phyloP scores from a whole-genome alignment of 441 rosid species.

The Dalechampia spathulata region DNA sequence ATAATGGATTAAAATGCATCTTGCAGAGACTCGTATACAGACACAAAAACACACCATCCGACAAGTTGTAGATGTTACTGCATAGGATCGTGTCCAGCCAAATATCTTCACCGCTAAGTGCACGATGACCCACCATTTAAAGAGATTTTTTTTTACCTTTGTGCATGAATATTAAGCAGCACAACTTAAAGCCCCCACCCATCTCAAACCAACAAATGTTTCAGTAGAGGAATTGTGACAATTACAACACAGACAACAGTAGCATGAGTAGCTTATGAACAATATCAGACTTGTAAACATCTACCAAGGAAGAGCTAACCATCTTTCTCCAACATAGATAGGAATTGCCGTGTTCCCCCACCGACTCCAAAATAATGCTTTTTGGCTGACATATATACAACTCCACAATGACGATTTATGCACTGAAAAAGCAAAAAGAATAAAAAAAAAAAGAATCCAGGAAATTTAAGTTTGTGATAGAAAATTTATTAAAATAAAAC shows the following conservation, averaged over 20 bases:
- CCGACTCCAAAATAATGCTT: slow-evolving; percentile 95
- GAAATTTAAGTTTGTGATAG: not conserved
- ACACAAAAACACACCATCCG: not conserved
- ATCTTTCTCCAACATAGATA: slow-evolving; percentile 68
- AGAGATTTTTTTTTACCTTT: not conserved
- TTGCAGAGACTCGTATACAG: not conserved
- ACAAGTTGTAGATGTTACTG: not conserved
- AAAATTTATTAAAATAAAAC: not conserved
- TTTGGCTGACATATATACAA: slow-evolving; percentile 80
- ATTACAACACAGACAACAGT: not conserved
- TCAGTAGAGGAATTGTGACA: not conserved
- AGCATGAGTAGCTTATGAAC: not conserved
- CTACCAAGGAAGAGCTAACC: slow-evolving; percentile 34
- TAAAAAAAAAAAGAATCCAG: too few species aligned
- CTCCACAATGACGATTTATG: slow-evolving; percentile 48
- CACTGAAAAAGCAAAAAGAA: slow-evolving; percentile 36
- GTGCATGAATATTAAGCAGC: not conserved
- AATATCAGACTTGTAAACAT: not conserved
- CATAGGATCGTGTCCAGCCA: not conserved
- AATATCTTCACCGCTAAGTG: not conserved
- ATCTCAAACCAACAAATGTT: not conserved
- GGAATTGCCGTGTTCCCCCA: slow-evolving; percentile 81
- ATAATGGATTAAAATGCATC: not conserved
- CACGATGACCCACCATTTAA: not conserved
- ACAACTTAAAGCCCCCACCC: not conserved